phyloP scores from a whole-genome alignment of 148 eudicot genomes.

The Polygonum maritimum region DNA sequence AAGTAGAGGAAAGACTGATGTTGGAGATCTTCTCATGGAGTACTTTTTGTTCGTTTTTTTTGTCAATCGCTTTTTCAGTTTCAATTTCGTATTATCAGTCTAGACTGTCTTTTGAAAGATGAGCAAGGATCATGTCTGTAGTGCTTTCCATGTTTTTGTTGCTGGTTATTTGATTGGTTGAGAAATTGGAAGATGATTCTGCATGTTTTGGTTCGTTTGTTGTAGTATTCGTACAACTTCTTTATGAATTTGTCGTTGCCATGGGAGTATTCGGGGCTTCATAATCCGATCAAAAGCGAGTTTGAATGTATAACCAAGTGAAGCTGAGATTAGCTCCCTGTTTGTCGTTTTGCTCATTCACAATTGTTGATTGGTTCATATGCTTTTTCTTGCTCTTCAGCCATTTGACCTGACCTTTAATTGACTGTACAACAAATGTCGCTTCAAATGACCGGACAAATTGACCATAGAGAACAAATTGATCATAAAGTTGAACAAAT shows the following conservation, averaged over 20 bases:
- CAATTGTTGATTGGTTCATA: not conserved
- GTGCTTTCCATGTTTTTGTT: not conserved
- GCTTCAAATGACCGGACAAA: too few relatives aligned
- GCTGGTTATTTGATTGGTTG: not conserved
- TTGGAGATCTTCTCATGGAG: not conserved
- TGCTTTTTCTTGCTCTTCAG: not conserved
- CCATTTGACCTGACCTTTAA: not conserved
- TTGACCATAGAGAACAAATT: too few relatives aligned
- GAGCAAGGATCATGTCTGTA: not conserved
- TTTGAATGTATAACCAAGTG: not conserved
- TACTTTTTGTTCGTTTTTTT: not conserved
- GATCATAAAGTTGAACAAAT: too few relatives aligned
- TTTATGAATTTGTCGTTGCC: not conserved
- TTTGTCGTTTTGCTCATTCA: not conserved
- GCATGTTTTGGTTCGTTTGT: not conserved
- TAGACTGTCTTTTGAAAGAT: not conserved
- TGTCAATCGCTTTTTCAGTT: not conserved
- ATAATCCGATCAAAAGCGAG: not conserved
- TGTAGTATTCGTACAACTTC: not conserved
- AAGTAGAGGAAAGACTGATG: conserved; percentile 23
- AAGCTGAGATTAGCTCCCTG: not conserved
- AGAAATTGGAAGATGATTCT: not conserved
- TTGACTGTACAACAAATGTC: not conserved
- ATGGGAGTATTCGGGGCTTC: not conserved
- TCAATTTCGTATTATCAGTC: not conserved